Evolutionary conservation across 2,329 filamentous ascomycete genomes (phyloP).

Genomic region (Stagonosporopsis vannaccii): DNA sequence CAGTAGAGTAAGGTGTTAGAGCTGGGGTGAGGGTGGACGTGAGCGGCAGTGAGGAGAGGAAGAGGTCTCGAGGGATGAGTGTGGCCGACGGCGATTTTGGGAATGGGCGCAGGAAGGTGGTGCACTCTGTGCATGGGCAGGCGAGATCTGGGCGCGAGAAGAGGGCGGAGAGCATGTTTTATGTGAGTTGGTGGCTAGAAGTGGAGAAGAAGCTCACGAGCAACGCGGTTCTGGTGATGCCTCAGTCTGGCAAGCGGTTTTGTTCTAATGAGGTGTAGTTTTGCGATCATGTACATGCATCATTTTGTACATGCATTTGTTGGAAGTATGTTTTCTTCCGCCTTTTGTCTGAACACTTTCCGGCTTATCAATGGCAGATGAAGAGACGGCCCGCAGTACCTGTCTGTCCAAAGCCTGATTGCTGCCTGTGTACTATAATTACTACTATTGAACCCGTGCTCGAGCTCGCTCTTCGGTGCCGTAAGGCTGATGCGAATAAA

Average conservation of each 20-base stretch:
- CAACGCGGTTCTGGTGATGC: background rate
- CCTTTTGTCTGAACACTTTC: background rate
- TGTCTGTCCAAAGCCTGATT: background rate
- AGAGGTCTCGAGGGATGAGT: background rate
- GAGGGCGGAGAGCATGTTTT: constrained; percentile 3
- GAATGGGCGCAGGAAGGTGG: constrained; percentile 20
- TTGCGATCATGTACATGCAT: background rate
- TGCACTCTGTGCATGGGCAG: constrained; percentile 25
- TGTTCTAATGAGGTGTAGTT: background rate
- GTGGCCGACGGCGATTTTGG: background rate
- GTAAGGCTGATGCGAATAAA: background rate
- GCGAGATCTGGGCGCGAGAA: constrained; percentile 20
- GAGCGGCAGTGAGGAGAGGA: background rate
- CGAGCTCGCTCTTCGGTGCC: background rate
- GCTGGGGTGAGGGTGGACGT: background rate
- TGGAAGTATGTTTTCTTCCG: too few species aligned
- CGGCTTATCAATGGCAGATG: background rate
- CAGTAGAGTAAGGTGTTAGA: background rate
- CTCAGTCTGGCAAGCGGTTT: too few species aligned
- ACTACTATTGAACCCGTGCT: background rate
- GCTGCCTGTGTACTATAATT: background rate
- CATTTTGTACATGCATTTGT: background rate
- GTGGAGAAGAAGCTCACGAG: background rate
- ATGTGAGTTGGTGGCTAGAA: background rate
- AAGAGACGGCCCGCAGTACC: background rate